A percentile compares a stretch with the other conserved stretches of the same genome.
Conservation (phyloP, 2,329 filamentous ascomycete genomes). For the Aureobasidium lini region DNA sequence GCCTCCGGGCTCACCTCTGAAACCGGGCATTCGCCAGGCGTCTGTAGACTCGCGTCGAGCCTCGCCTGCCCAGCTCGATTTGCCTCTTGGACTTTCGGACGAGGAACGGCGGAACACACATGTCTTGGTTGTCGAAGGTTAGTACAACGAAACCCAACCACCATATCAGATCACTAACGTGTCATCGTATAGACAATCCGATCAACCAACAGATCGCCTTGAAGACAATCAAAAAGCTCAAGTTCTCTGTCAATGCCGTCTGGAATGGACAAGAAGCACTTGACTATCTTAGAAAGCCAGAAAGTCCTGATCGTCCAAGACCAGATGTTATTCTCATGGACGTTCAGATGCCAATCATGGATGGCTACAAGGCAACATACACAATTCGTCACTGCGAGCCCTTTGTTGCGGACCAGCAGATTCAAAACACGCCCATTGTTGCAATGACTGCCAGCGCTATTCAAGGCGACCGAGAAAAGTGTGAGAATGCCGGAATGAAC, state of each 20-base stretch:
- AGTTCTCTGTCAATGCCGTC: slow-evolving; percentile 61
- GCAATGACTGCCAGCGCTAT: slow-evolving; percentile 79
- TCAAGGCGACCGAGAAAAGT: slow-evolving; percentile 69
- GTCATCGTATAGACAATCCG: slow-evolving; percentile 23
- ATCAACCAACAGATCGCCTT: slow-evolving; percentile 72
- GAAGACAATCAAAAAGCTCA: slow-evolving; percentile 65
- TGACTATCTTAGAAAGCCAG: slow-evolving; percentile 56
- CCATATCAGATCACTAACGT: neutral
- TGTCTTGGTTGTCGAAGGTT: slow-evolving; percentile 75
- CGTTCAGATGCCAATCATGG: slow-evolving; percentile 51
- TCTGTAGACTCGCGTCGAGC: slow-evolving; percentile 16
- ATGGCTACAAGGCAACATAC: slow-evolving; percentile 71
- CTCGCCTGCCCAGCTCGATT: slow-evolving; percentile 26
- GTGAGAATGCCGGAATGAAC: slow-evolving; percentile 66
- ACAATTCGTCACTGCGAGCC: slow-evolving; percentile 60
- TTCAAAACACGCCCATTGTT: slow-evolving; percentile 61
- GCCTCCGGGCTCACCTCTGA: slow-evolving; percentile 22
- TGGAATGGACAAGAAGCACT: slow-evolving; percentile 76
- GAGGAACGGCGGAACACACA: slow-evolving; percentile 57
- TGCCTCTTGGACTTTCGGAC: slow-evolving; percentile 40
- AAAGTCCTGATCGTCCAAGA: slow-evolving; percentile 42
- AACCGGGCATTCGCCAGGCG: slow-evolving; percentile 17
- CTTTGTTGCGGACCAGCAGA: slow-evolving; percentile 50
- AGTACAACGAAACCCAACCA: slow-evolving; percentile 37
- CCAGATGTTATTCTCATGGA: slow-evolving; percentile 62